Base-by-base conservation (phyloP, 331 rosid genomes). In the Rosa hybrid region DNA sequence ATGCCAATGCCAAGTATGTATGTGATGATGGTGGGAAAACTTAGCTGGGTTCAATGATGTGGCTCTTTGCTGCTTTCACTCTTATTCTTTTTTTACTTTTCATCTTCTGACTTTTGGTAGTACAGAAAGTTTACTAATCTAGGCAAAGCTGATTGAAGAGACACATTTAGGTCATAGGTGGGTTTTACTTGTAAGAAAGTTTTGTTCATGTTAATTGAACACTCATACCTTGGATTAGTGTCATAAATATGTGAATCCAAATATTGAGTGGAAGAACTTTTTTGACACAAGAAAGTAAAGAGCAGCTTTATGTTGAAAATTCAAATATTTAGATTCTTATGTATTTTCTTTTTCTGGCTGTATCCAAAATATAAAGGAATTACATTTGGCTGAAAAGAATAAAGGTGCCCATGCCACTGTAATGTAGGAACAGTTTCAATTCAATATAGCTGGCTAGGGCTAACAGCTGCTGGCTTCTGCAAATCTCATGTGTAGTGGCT, bases 351-450 rank as follows among this genome's bases (percentile, higher is more conserved):
- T 72, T 5, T 27, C 1, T 13, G 45, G 60, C n/a, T 63, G 68
- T 63, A 21, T 30, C 71, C 71, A 67, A 67, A 67, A 5, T 16
- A 67, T 17, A 45, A 7, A 49, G 60, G 44, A 39, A 27, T 20
- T 2, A 50, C 2, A 14, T 49, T 49, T 72, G 21, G 46, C 46
- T 30, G 70, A 21, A 21, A 44, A 60, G 38, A 76, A 60, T 50
- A 45, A 18, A 72, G 54, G 78, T 20, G 78, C 65, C 70, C 74
- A 8, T 49, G 30, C 48, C 50, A 71, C 53, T 27, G 42, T 20
- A 62, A 71, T 70, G 77, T 21, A 27, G 39, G 12, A 62, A 21
- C 25, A 75, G 17, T 68, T 81, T 73, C 45, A 81, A 68, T 68
- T 81, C 75, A 42, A 75, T 27, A 25, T 56, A 21, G 54, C 79